Evolutionary conservation across 768 basidiomycete genomes (phyloP).

Genomic region (Cystofilobasidium bisporidii): DNA sequence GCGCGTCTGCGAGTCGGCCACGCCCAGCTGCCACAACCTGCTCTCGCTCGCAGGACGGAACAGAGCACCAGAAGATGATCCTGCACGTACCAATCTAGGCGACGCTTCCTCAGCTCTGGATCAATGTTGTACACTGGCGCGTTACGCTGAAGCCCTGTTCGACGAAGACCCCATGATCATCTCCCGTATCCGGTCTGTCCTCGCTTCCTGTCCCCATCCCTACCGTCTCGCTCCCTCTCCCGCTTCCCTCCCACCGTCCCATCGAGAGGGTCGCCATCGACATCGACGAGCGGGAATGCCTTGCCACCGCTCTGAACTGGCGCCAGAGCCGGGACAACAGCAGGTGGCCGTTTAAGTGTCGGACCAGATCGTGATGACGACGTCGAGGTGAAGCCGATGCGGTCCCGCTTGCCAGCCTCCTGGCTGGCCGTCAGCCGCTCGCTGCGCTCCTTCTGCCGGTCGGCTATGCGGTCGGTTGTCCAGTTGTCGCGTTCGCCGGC

Average conservation of each 20-base stretch:
- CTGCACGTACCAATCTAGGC: slow-evolving; percentile 5
- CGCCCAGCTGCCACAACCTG: too few species aligned
- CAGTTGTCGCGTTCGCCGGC: slow-evolving; percentile 53
- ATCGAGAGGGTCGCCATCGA: background rate
- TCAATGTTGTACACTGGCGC: too few species aligned
- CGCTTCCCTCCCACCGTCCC: background rate
- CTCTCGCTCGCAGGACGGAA: slow-evolving; percentile 22
- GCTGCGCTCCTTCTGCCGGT: slow-evolving; percentile 43
- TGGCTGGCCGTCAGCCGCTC: slow-evolving; percentile 53
- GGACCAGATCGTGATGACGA: background rate
- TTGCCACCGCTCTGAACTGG: background rate
- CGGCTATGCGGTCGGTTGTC: slow-evolving; percentile 70
- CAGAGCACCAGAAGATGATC: slow-evolving; percentile 28
- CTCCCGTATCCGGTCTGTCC: background rate
- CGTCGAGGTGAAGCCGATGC: slow-evolving; percentile 53
- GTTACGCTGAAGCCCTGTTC: too few species aligned
- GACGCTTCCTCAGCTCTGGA: too few species aligned
- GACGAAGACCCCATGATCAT: background rate
- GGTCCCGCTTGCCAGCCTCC: slow-evolving; percentile 50
- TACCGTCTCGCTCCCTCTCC: background rate
- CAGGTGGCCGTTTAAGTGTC: background rate
- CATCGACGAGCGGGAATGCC: slow-evolving; percentile 2
- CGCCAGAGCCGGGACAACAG: background rate
- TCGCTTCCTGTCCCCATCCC: background rate
- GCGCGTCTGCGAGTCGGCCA: too few species aligned